Evolutionary conservation across 2,329 filamentous ascomycete genomes (phyloP).

Genomic region (Chlorencoelia australis): DNA sequence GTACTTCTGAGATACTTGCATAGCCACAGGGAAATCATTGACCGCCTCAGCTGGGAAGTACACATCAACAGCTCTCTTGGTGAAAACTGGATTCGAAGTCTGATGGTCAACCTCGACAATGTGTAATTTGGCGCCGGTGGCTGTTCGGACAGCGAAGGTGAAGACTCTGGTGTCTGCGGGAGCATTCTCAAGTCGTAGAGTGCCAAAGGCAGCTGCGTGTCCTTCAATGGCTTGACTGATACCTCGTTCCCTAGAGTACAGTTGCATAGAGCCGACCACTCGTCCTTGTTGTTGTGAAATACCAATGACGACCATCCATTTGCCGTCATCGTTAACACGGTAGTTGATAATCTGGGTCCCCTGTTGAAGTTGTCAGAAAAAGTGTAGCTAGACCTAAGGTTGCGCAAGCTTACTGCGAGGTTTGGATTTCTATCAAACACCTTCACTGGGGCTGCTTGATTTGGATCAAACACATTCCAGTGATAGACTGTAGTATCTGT

Average conservation of each 20-base stretch:
- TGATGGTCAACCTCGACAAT: slow-evolving; percentile 96
- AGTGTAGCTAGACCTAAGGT: neutral
- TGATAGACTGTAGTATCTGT: slow-evolving; percentile 89
- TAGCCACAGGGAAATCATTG: slow-evolving; percentile 95
- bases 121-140: slow-evolving; percentile 87
- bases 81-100: slow-evolving; percentile 76
- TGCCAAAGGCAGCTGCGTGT: slow-evolving; percentile 90
- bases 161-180: slow-evolving; percentile 90
- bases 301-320: slow-evolving; percentile 97
- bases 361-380: slow-evolving; percentile 35
- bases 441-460: slow-evolving; percentile 72
- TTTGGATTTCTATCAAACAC: slow-evolving; percentile 92
- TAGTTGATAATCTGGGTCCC: slow-evolving; percentile 99
- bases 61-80: slow-evolving; percentile 94
- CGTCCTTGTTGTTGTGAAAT: slow-evolving; percentile 90
- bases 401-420: slow-evolving; percentile 55
- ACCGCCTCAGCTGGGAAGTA: slow-evolving; percentile 94
- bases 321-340: slow-evolving; percentile 86
- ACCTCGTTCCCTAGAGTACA: slow-evolving; percentile 90
- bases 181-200: slow-evolving; percentile 77
- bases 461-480: slow-evolving; percentile 90
- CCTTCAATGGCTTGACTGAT: slow-evolving; percentile 98
- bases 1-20: slow-evolving; percentile 95
- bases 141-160: slow-evolving; percentile 87
- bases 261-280: slow-evolving; percentile 91